These are phyloP conservation scores for Ceratorhiza oryzae-sativae DNA, from an alignment of 1,284 basidiomycete genomes.

Conservation along the genomic window DNA sequence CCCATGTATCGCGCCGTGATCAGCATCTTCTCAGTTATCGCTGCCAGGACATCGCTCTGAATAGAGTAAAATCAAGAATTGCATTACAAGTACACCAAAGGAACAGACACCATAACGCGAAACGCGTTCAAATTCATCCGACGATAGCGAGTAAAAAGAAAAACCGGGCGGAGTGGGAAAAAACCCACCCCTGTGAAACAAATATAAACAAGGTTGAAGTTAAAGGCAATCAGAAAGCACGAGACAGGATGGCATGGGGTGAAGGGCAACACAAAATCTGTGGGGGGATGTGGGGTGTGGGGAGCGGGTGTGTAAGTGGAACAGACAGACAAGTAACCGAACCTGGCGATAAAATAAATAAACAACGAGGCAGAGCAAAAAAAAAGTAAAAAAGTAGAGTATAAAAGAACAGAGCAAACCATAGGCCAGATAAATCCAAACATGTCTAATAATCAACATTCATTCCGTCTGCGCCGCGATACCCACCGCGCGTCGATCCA, in stretches of 20 bases:
- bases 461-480: conserved; percentile 10
- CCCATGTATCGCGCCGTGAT: background rate
- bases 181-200: conserved; percentile 11
- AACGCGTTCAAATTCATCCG: conserved; percentile 17
- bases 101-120: background rate
- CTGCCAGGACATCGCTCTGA: background rate
- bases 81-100: conserved; percentile 12
- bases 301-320: background rate
- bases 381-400: conserved; percentile 3
- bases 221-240: background rate
- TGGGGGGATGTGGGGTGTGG: background rate
- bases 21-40: too few relatives aligned
- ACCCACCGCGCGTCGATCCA: conserved; percentile 34
- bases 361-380: conserved; percentile 26
- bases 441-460: conserved; percentile 12
- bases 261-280: background rate
- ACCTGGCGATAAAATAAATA: conserved; percentile 13
- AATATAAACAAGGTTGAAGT: background rate
- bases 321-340: conserved; percentile 4
- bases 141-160: conserved; percentile 22
- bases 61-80: background rate
- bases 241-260: background rate
- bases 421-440: background rate
- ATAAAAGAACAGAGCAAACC: conserved; percentile 25
- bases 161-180: background rate